Evolutionary conservation across 2,329 filamentous ascomycete genomes (phyloP), one percentile per base, ranked within the genome.

Genomic region (Teratosphaeria epicoccoides): DNA sequence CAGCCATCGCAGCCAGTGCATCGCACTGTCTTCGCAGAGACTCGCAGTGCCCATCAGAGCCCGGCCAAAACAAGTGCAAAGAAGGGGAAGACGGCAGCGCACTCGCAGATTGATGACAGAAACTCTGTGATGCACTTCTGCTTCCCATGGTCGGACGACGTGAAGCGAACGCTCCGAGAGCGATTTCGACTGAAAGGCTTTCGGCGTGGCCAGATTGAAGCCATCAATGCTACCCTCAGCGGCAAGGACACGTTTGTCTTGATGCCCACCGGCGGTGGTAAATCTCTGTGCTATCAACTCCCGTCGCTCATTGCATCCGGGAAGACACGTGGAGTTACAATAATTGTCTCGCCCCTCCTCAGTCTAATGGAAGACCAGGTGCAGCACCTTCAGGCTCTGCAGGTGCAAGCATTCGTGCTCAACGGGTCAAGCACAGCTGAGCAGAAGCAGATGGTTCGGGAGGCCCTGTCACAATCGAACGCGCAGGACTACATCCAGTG

Each of bases 281-380:
- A 98, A 66, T 97, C 91, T 1, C 76, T 98, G 1, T 97, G 93
- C 68, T 98, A 98, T 66, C 94, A 98, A 67, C 73, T 98, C 11
- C 94, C 93, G 12, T 88, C 93, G 2, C 80, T 97, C 20, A 77
- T 98, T 26, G 80, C 77, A 46, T 85, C 81, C 45, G 93, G 93
- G 43, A 85, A 79, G 61, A 97, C 91, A 0, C 75, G 75, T 28
- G 94, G 93, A 3, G 83, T 98, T 23, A 97, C 91, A 0, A 78
- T 98, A 50, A 93, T 98, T 2, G 82, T 98, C n/a, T 97, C 91
- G 0, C 93, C 93, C 2, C 73, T 98, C 47, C 75, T 98, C 33
- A 97, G 91, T 73, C 73, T 98, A 61, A 98, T 98, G 93, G 85
- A 95, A 65, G 94, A 98, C 66, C 93, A 98, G 66, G 90, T 97